Base-by-base conservation (phyloP, 1,284 basidiomycete genomes). In the Ganoderma lingzhi region DNA sequence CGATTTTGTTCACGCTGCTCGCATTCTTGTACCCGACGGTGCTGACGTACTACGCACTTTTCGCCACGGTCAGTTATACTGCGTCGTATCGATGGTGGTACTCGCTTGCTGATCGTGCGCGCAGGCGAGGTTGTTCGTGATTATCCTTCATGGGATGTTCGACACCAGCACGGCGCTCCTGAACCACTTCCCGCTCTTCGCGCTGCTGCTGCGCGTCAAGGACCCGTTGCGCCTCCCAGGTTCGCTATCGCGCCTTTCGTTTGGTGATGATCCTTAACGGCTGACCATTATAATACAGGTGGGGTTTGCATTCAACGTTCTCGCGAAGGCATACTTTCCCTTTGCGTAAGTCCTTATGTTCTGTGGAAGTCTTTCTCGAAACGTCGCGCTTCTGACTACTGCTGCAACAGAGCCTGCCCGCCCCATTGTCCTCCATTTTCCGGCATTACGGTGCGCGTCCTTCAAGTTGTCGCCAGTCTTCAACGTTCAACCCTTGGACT, bases 21-120 rank as follows among this genome's bases (percentile, higher is more conserved):
- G 90, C 93, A 0, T 98, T 99, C 79, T 85, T 99, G 5, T 92
- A 95, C 67, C 97, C 98, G 1, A 99, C 98, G 0, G 89, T 97
- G 2, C 77, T 94, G 35, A 93, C 91, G 0, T 99, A 97, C 79
- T 96, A 97, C 73, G 80, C 89, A 0, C 82, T 96, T 0, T 97
- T 98, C 73, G 92, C 92, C 2, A 71, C 89, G 67, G 94, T 96
- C 68, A 79, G 90, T 71, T 23, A 39, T 67, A 6, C 5, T 51
- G 6, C 28, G 23, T 23, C 37, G 41, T 37, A 28, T 15, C 15
- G 0, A 3, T 23, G 23, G 23, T 10, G 5, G 35, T 19, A 9
- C 10, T 5, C 35, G 10, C 37, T 23, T 15, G 37, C 3, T 30
- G 23, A 56, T 41, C 12, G 35, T 0, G 10, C 8, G 14, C 23